Percentiles rank a stretch among this genome's conserved stretches.
Conservation (phyloP, 148 eudicot species). For the Vaccinium corymbosum region DNA sequence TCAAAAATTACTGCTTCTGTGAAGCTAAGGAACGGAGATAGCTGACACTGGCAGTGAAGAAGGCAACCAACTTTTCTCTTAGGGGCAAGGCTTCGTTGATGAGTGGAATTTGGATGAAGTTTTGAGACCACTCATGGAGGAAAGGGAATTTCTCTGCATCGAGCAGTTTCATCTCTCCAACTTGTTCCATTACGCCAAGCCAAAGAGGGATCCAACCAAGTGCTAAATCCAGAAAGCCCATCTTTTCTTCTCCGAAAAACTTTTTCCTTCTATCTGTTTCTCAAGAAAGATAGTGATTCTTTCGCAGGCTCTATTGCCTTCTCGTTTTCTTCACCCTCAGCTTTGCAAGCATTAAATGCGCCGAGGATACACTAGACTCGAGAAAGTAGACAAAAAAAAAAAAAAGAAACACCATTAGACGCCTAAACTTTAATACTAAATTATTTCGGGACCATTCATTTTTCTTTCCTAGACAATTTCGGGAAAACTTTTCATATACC, state of each 20-base stretch:
- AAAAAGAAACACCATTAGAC: background rate
- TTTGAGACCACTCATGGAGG: conserved; percentile 27
- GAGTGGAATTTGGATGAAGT: conserved; percentile 17
- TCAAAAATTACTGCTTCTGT: background rate
- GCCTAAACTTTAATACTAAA: background rate
- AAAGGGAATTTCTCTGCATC: conserved; percentile 21
- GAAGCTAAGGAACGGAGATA: conserved; percentile 28
- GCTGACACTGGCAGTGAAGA: conserved; percentile 16
- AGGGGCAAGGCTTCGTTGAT: conserved; percentile 24
- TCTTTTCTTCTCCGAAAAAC: conserved; percentile 25
- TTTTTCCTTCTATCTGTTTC: conserved; percentile 21
- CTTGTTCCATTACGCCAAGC: conserved; percentile 26
- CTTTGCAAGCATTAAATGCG: conserved; percentile 10
- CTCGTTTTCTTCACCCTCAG: conserved; percentile 22
- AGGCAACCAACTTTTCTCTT: conserved; percentile 15
- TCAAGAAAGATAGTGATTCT: conserved; percentile 22
- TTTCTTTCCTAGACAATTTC: too few species aligned
- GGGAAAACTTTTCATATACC: too few species aligned
- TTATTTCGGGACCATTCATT: background rate
- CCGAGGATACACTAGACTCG: background rate
- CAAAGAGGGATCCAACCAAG: conserved; percentile 28
- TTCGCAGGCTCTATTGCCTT: conserved; percentile 9
- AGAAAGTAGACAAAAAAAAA: background rate
- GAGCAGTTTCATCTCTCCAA: conserved; percentile 24
- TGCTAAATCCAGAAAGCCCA: conserved; percentile 29